A percentile compares a stretch with the other conserved stretches of the same genome.
Evolutionary conservation across 2,329 filamentous ascomycete genomes (phyloP).

Genomic region (Microcyclosporella mali): DNA sequence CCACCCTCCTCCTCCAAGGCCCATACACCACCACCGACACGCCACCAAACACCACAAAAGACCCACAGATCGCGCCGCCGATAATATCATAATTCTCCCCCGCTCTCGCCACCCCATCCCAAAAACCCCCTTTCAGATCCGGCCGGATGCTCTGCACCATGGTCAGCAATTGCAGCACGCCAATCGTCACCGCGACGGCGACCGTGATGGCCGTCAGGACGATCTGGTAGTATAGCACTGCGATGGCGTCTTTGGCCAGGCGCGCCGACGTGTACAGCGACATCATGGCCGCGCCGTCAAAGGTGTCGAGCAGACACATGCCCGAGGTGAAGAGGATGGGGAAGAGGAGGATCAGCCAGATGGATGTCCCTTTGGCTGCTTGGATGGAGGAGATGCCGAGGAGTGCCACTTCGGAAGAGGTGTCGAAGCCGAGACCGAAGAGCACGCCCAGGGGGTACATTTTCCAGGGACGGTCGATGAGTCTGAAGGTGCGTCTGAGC

Average conservation of each 20-base stretch:
- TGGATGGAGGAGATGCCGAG: slow-evolving; percentile 86
- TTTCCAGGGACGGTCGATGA: slow-evolving; percentile 77
- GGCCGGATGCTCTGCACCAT: slow-evolving; percentile 67
- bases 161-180: slow-evolving; percentile 74
- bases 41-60: slow-evolving; percentile 71
- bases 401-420: slow-evolving; percentile 86
- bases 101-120: slow-evolving; percentile 74
- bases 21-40: slow-evolving; percentile 69
- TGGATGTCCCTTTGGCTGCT: slow-evolving; percentile 74
- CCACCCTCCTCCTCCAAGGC: slow-evolving; percentile 66
- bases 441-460: slow-evolving; percentile 88
- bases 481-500: slow-evolving; percentile 68
- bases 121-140: slow-evolving; percentile 69
- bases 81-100: slow-evolving; percentile 81
- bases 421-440: slow-evolving; percentile 88
- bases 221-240: slow-evolving; percentile 89
- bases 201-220: slow-evolving; percentile 80
- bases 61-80: slow-evolving; percentile 76
- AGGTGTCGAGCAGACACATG: slow-evolving; percentile 92
- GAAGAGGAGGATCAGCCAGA: slow-evolving; percentile 93
- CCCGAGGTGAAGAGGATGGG: slow-evolving; percentile 85
- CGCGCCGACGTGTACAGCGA: slow-evolving; percentile 76
- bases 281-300: slow-evolving; percentile 93
- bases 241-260: slow-evolving; percentile 74
- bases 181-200: slow-evolving; percentile 76